Evolutionary conservation across 2,329 filamentous ascomycete species (phyloP).

Genomic region (Zasmidium angulare): DNA sequence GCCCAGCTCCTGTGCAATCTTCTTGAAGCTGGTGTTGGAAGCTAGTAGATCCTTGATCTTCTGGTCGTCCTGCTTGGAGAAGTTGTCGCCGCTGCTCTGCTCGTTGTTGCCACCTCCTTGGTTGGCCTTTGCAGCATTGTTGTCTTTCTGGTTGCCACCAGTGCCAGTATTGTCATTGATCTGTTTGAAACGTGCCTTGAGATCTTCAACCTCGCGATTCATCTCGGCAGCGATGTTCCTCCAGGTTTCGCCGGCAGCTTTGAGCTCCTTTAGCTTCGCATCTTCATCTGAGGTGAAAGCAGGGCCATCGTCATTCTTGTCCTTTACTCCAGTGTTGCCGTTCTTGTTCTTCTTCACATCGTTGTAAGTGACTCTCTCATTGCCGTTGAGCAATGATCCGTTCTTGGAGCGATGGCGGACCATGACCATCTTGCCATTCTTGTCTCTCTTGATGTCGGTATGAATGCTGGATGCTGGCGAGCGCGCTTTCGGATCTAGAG

Average conservation of each 20-base stretch:
- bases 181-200: slow-evolving; percentile 14
- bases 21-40: slow-evolving; percentile 32
- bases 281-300: slow-evolving; percentile 41
- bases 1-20: slow-evolving; percentile 33
- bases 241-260: slow-evolving; percentile 12
- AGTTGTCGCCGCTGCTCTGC: slow-evolving; percentile 8
- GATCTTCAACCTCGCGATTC: slow-evolving; percentile 6
- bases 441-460: slow-evolving; percentile 28
- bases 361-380: slow-evolving; percentile 30
- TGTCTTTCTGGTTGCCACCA: slow-evolving; percentile 1
- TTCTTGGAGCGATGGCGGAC: slow-evolving; percentile 24
- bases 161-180: slow-evolving; percentile 11
- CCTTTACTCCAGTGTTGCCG: not conserved
- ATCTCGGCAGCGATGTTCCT: slow-evolving; percentile 16
- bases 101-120: not conserved
- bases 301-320: slow-evolving; percentile 6
- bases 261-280: slow-evolving; percentile 33
- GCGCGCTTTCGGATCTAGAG: slow-evolving; percentile 16
- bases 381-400: not conserved
- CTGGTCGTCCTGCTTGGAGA: slow-evolving; percentile 41
- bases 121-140: slow-evolving; percentile 2
- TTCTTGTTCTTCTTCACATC: not conserved
- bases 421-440: slow-evolving; percentile 26
- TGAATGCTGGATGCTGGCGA: slow-evolving; percentile 15
- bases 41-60: slow-evolving; percentile 40